These are phyloP conservation scores for Lenwebbia sp. DNA, from an alignment of 345 rosid genomes.

Conservation along the genomic window DNA sequence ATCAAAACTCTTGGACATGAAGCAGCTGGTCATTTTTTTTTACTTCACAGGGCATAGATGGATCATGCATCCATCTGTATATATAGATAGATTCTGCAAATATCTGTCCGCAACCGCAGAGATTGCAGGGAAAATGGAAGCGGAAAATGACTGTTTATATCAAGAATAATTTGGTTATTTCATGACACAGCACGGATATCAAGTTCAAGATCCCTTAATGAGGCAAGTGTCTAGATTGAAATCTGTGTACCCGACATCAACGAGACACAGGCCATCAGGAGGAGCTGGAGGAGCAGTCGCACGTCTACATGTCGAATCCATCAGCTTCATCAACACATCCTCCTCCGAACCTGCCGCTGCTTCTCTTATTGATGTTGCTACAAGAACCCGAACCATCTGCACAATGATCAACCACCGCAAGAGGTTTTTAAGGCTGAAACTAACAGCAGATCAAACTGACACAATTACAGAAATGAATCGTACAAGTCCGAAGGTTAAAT, in stretches of 20 bases:
- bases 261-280: conserved; percentile 76
- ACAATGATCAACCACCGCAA: background rate
- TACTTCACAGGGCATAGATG: background rate
- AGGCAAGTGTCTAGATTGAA: conserved; percentile 47
- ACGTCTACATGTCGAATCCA: conserved; percentile 79
- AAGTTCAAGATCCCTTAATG: conserved; percentile 16
- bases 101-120: background rate
- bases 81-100: background rate
- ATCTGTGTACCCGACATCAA: conserved; percentile 72
- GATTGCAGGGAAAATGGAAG: background rate
- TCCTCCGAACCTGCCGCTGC: conserved; percentile 87
- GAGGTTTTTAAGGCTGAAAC: background rate
- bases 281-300: conserved; percentile 98
- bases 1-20: background rate
- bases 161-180: background rate
- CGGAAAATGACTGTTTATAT: background rate
- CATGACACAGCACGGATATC: background rate
- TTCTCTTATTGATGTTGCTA: conserved; percentile 82
- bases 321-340: conserved; percentile 55
- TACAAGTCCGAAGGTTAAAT: background rate
- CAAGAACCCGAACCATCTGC: conserved; percentile 92
- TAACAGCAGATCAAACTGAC: background rate
- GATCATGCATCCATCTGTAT: background rate
- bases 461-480: background rate
- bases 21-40: background rate